These are phyloP conservation scores for Phytophthora capsici DNA, from an alignment of 352 stramenopile genomes.

Conservation along the genomic window DNA sequence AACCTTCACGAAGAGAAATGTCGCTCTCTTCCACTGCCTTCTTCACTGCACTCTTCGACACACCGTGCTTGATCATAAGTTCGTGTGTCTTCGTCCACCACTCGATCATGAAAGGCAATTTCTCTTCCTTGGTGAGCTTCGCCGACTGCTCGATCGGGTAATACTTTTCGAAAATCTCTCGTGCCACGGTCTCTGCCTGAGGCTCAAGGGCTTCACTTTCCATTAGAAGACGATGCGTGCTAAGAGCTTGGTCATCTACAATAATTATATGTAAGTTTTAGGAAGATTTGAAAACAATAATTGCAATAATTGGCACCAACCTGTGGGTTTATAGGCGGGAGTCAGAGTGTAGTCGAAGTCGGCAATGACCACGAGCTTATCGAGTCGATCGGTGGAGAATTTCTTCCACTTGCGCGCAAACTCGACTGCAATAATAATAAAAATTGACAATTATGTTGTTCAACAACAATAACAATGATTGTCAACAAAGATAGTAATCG, in stretches of 20 bases:
- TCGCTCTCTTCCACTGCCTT: conserved; percentile 58
- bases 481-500: background rate
- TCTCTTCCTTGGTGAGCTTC: conserved; percentile 69
- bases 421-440: conserved; percentile 39
- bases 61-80: conserved; percentile 62
- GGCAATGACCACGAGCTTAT: conserved; percentile 80
- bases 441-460: conserved; percentile 2
- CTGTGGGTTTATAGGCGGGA: conserved; percentile 61
- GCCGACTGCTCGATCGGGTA: conserved; percentile 81
- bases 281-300: too few relatives aligned
- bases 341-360: conserved; percentile 89
- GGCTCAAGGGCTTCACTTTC: conserved; percentile 51
- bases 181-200: conserved; percentile 28
- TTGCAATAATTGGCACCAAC: conserved; percentile 18
- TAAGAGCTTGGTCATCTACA: conserved; percentile 52
- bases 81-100: conserved; percentile 69
- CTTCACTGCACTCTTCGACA: conserved; percentile 51
- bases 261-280: background rate
- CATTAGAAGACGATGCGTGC: conserved; percentile 64
- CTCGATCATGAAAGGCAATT: conserved; percentile 80
- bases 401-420: conserved; percentile 84
- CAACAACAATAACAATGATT: background rate
- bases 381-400: conserved; percentile 66
- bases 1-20: conserved; percentile 62
- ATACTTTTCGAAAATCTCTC: conserved; percentile 74